Evolutionary conservation across 1,139 yeast genomes (phyloP).

Genomic region (Candida sp.): DNA sequence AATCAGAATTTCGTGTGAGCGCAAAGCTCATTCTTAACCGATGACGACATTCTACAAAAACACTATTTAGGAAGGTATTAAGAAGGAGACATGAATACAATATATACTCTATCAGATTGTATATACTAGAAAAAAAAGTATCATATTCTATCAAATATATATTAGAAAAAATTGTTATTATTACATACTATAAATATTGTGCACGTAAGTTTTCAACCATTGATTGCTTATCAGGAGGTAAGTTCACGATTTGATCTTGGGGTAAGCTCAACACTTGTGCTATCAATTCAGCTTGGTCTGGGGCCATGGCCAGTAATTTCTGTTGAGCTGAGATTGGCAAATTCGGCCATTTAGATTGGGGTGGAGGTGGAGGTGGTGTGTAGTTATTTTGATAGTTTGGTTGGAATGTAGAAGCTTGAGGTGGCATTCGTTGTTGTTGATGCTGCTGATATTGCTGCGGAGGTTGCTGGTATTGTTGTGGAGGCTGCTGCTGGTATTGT

Average conservation of each 20-base stretch:
- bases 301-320: constrained; percentile 45
- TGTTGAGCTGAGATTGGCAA: constrained; percentile 47
- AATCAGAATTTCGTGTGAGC: background rate
- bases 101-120: background rate
- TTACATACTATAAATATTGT: constrained; percentile 52
- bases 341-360: constrained; percentile 44
- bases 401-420: constrained; percentile 7
- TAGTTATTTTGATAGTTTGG: constrained; percentile 7
- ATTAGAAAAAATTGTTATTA: too few species aligned
- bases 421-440: constrained; percentile 14
- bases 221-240: constrained; percentile 59
- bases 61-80: too few species aligned
- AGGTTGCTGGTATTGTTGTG: constrained; percentile 1
- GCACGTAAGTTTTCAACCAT: constrained; percentile 59
- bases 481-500: constrained; percentile 16
- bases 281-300: constrained; percentile 60
- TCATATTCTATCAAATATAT: background rate
- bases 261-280: constrained; percentile 62
- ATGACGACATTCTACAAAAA: too few species aligned
- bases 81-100: too few species aligned
- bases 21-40: too few species aligned
- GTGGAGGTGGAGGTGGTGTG: constrained; percentile 12
- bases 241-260: constrained; percentile 48
- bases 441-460: constrained; percentile 8
- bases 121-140: background rate